Evolutionary conservation across 768 basidiomycete genomes (phyloP), one percentile per base, ranked within the genome.

Genomic region (Pholiota molesta): DNA sequence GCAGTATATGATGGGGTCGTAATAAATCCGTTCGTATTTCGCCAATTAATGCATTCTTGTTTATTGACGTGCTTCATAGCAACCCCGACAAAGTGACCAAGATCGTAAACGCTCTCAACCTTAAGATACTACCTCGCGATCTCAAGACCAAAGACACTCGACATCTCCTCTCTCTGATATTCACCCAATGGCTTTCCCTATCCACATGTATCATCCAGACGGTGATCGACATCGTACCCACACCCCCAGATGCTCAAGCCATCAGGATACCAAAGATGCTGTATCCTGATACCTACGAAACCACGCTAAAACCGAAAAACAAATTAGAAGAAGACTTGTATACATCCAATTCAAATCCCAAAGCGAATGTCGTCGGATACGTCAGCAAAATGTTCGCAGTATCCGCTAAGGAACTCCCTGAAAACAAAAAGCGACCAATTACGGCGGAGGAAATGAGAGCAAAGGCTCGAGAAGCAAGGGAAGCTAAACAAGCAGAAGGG

Each of bases 381-480:
- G 91, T 98, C 52, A 97, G 94, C 82, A 99, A 99, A 75, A 99
- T 99, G 97, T 98, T 99, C 70, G 95, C 95, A 1, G 90, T 98
- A 0, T 77, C 87, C n/a, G 77, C 74, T 21, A 85, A 85, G 59
- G 91, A 95, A 52, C 78, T 99, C 23, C 97, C 97, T 0, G 92
- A 95, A 71, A 89, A 91, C 74, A 94, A 92, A 75, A 86, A 86
- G 69, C 88, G 81, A 66, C 79, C 83, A 17, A 68, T 93, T 52
- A 93, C 90, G 0, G 90, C 92, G 0, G 94, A 96, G 37, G 92
- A 97, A 69, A 87, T 96, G 86, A 82, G 92, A 19, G 76, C 78
- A 10, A 81, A 82, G 61, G 90, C 88, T 1, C 79, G 79, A 64
- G 88, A 85, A 42, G 79, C 81, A 1, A 83, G 82, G 68, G 76